phyloP scores from a whole-genome alignment of 805 yeast species.

The Starmerella ratchasimensis region DNA sequence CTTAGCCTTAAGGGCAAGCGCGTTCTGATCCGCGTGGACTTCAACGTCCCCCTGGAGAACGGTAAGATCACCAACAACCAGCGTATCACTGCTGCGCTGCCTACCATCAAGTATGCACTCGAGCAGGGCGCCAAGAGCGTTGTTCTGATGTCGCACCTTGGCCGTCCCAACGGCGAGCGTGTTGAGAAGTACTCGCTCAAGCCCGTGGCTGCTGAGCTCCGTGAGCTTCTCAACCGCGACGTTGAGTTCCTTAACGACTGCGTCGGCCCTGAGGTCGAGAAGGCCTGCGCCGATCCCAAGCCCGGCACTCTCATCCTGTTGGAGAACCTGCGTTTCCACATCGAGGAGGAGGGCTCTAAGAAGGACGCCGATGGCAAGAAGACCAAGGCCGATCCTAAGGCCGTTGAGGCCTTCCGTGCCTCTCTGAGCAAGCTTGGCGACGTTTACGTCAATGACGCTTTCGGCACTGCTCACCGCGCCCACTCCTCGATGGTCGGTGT shows the following conservation, averaged over 20 bases:
- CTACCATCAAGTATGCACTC: slow-evolving; percentile 90
- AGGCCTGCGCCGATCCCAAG: slow-evolving; percentile 56
- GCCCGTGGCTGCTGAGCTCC: slow-evolving; percentile 87
- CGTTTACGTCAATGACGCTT: slow-evolving; percentile 93
- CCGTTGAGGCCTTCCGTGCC: slow-evolving; percentile 75
- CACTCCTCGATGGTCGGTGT: slow-evolving; percentile 99
- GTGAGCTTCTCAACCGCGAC: slow-evolving; percentile 54
- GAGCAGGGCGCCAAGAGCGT: slow-evolving; percentile 83
- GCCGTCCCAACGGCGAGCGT: slow-evolving; percentile 96
- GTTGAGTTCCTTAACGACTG: slow-evolving; percentile 79
- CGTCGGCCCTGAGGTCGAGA: slow-evolving; percentile 84
- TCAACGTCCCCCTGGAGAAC: slow-evolving; percentile 63
- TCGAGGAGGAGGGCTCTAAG: slow-evolving; percentile 80
- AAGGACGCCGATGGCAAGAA: slow-evolving; percentile 84
- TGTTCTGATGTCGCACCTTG: slow-evolving; percentile 91
- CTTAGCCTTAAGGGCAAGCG: slow-evolving; percentile 76
- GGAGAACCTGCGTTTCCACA: slow-evolving; percentile 97
- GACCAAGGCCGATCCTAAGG: slow-evolving; percentile 73
- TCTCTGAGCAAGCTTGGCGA: slow-evolving; percentile 88
- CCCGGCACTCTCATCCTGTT: slow-evolving; percentile 76
- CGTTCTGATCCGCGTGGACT: slow-evolving; percentile 89
- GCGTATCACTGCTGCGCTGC: slow-evolving; percentile 98
- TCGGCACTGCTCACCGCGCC: slow-evolving; percentile 99
- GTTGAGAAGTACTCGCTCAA: slow-evolving; percentile 76
- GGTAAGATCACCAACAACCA: slow-evolving; percentile 96